These are phyloP conservation scores for Symbiodinium pilosum DNA, from an alignment of 73 alveolate genomes.

Conservation along the genomic window DNA sequence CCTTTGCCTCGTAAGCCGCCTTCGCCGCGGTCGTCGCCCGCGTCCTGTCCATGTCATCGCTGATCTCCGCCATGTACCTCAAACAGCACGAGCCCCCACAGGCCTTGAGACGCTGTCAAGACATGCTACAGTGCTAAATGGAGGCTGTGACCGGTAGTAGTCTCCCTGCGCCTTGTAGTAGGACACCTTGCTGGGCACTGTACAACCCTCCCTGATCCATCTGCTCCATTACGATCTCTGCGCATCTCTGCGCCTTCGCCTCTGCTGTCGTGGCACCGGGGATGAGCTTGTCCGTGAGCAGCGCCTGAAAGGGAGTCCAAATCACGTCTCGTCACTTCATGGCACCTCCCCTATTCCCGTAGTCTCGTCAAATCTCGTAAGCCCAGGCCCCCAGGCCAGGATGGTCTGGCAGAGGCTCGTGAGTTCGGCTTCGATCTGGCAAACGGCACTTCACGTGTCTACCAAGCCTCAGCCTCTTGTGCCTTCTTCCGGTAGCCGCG, in stretches of 20 bases:
- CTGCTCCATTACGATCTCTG: not conserved
- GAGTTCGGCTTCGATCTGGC: slow-evolving; percentile 93
- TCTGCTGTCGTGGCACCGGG: slow-evolving; percentile 91
- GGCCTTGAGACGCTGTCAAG: not conserved
- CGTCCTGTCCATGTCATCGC: slow-evolving; percentile 91
- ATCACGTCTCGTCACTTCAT: too few species aligned
- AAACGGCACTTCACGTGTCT: too few species aligned
- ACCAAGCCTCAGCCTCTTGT: too few species aligned
- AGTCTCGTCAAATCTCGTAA: too few species aligned
- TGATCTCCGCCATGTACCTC: slow-evolving; percentile 91
- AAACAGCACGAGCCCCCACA: not conserved
- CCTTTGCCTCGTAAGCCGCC: slow-evolving; percentile 55
- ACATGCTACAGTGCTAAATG: not conserved
- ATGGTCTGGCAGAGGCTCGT: slow-evolving; percentile 79
- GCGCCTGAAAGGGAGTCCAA: not conserved
- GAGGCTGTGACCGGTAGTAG: slow-evolving; percentile 74
- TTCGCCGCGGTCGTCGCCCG: slow-evolving; percentile 85
- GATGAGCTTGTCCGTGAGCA: slow-evolving; percentile 66
- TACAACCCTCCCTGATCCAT: not conserved
- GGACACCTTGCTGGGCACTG: slow-evolving; percentile 28
- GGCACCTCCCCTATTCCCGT: too few species aligned
- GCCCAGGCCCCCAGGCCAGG: not conserved
- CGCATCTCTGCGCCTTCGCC: slow-evolving; percentile 16
- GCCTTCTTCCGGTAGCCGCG: slow-evolving; percentile 83
- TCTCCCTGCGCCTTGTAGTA: slow-evolving; percentile 91